Conservation (phyloP, 441 rosid genomes). For the Eutrema salsugineum region DNA sequence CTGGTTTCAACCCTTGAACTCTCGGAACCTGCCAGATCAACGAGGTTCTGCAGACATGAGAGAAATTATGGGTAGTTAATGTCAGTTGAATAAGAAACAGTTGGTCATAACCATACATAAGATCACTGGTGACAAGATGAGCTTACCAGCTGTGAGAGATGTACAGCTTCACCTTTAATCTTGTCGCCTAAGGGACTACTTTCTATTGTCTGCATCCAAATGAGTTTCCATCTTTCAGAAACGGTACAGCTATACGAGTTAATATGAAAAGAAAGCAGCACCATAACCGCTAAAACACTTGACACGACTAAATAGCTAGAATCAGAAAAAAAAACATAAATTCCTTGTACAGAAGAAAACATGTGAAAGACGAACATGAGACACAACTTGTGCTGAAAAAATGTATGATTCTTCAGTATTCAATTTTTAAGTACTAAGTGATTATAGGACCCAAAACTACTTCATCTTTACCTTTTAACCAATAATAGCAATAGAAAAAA, state of each 20-base stretch:
- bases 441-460: not conserved
- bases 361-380: not conserved
- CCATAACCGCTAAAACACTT: slow-evolving; percentile 5
- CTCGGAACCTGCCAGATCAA: slow-evolving; percentile 99
- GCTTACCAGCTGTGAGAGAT: slow-evolving; percentile 94
- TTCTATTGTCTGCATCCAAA: slow-evolving; percentile 74
- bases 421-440: not conserved
- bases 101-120: slow-evolving; percentile 14
- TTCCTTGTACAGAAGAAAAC: not conserved
- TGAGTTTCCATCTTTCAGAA: slow-evolving; percentile 19
- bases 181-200: slow-evolving; percentile 85
- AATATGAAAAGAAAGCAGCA: not conserved
- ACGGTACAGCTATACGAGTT: slow-evolving; percentile 5
- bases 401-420: not conserved
- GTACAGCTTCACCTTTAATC: slow-evolving; percentile 85
- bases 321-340: not conserved
- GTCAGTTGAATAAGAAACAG: slow-evolving; percentile 13
- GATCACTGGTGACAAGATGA: slow-evolving; percentile 20
- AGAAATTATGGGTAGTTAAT: slow-evolving; percentile 16
- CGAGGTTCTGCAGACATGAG: slow-evolving; percentile 90
- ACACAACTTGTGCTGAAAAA: not conserved
- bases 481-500: slow-evolving; percentile 5
- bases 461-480: not conserved
- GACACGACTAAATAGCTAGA: slow-evolving; percentile 1
- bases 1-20: slow-evolving; percentile 98